phyloP scores from a whole-genome alignment of 2,329 filamentous ascomycete species.

The Hypoxylon sp. region DNA sequence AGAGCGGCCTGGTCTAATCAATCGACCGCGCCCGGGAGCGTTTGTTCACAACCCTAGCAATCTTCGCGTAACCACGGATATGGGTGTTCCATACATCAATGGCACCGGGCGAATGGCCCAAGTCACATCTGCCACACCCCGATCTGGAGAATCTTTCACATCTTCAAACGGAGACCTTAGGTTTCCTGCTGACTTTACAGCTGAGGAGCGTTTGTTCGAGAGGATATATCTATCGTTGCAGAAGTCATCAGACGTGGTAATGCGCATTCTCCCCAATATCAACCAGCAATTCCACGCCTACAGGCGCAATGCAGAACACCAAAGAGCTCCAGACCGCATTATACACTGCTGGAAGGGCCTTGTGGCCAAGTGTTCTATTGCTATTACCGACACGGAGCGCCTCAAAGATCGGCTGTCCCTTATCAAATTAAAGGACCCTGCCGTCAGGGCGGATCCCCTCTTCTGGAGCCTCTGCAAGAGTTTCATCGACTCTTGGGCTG shows the following conservation, averaged over 20 bases:
- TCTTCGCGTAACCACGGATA: slow-evolving; percentile 69
- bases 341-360: slow-evolving; percentile 77
- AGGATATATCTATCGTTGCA: slow-evolving; percentile 83
- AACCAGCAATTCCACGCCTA: slow-evolving; percentile 74
- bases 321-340: slow-evolving; percentile 70
- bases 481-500: slow-evolving; percentile 78
- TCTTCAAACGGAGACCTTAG: slow-evolving; percentile 66
- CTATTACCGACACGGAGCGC: slow-evolving; percentile 79
- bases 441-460: slow-evolving; percentile 71
- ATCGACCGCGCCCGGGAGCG: slow-evolving; percentile 56
- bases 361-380: slow-evolving; percentile 77
- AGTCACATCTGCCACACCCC: slow-evolving; percentile 75
- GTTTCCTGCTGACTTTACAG: slow-evolving; percentile 73
- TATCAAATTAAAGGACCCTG: slow-evolving; percentile 88
- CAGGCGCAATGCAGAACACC: slow-evolving; percentile 72
- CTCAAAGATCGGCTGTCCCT: slow-evolving; percentile 79
- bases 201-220: slow-evolving; percentile 86
- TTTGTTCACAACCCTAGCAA: slow-evolving; percentile 65
- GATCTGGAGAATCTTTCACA: slow-evolving; percentile 84
- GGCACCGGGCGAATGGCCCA: slow-evolving; percentile 65
- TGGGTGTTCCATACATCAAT: slow-evolving; percentile 64
- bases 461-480: slow-evolving; percentile 81
- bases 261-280: slow-evolving; percentile 77
- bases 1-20: slow-evolving; percentile 59
- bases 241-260: slow-evolving; percentile 78